Percentiles rank a stretch among this genome's conserved stretches.
Conservation (phyloP, 2,329 filamentous ascomycete genomes). For the Truncatella angustata region DNA sequence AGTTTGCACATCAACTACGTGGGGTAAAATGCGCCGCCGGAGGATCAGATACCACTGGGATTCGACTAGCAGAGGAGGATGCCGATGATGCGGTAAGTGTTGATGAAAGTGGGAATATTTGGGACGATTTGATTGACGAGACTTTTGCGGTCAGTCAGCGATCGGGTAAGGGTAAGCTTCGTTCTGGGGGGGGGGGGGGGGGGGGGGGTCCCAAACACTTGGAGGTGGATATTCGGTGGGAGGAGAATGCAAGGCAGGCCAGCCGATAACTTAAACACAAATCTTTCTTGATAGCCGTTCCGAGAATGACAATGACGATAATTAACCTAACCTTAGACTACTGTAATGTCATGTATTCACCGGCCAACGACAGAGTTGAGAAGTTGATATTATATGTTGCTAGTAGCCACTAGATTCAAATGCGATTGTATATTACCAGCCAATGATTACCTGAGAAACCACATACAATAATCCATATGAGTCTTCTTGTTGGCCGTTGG, state of each 20-base stretch:
- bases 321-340: neutral
- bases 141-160: slow-evolving; percentile 8
- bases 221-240: neutral
- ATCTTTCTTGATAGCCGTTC: no score
- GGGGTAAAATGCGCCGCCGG: neutral
- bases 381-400: no score
- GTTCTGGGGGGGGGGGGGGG: neutral
- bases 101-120: slow-evolving; percentile 3
- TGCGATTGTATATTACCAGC: no score
- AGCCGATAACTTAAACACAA: no score
- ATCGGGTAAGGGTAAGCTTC: no score
- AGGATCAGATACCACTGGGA: neutral
- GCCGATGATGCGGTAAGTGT: neutral
- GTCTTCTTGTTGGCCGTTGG: no score
- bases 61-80: neutral
- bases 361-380: no score
- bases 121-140: slow-evolving; percentile 10
- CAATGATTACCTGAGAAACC: no score
- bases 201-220: neutral
- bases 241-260: neutral
- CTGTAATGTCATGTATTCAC: no score
- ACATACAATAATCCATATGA: no score
- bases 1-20: neutral
- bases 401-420: no score
- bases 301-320: neutral